These are phyloP conservation scores for Nitzschia inconspicua DNA, from an alignment of 108 stramenopile species.

Conservation along the genomic window DNA sequence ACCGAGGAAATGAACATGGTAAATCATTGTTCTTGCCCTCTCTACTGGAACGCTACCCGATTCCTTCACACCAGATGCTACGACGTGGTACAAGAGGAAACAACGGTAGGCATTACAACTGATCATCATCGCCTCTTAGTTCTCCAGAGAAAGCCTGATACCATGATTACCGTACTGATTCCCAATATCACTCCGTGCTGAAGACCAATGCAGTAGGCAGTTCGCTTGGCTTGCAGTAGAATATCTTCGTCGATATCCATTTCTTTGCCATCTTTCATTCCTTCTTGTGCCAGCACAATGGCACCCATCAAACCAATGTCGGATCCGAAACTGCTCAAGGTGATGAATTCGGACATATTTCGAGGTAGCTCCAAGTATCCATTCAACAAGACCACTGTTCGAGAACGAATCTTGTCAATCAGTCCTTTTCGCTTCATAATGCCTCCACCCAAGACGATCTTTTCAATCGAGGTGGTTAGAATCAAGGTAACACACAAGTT, in stretches of 20 bases:
- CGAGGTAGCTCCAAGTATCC: constrained; percentile 80
- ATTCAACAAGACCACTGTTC: constrained; percentile 72
- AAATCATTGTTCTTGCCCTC: not conserved
- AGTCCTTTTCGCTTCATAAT: constrained; percentile 79
- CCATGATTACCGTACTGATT: not conserved
- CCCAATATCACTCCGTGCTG: constrained; percentile 1
- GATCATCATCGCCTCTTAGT: not conserved
- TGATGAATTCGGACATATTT: constrained; percentile 40
- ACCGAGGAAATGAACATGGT: not conserved
- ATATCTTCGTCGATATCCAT: not conserved
- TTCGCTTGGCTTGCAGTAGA: not conserved
- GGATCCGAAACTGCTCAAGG: constrained; percentile 29
- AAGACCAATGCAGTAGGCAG: not conserved
- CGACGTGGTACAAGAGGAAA: too few relatives aligned
- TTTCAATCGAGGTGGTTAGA: constrained; percentile 76
- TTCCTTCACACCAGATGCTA: too few relatives aligned
- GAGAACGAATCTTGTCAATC: constrained; percentile 56
- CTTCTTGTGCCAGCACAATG: constrained; percentile 66
- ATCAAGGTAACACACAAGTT: constrained; percentile 85
- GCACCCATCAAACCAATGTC: constrained; percentile 78
- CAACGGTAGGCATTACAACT: not conserved
- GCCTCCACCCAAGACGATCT: constrained; percentile 93
- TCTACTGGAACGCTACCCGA: too few relatives aligned
- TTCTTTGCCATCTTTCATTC: constrained; percentile 15
- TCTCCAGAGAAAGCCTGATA: not conserved